A percentile compares a stretch with the other conserved stretches of the same genome.
phyloP scores from a whole-genome alignment of 2,329 filamentous ascomycete species.

The Hypoxylon sp. region DNA sequence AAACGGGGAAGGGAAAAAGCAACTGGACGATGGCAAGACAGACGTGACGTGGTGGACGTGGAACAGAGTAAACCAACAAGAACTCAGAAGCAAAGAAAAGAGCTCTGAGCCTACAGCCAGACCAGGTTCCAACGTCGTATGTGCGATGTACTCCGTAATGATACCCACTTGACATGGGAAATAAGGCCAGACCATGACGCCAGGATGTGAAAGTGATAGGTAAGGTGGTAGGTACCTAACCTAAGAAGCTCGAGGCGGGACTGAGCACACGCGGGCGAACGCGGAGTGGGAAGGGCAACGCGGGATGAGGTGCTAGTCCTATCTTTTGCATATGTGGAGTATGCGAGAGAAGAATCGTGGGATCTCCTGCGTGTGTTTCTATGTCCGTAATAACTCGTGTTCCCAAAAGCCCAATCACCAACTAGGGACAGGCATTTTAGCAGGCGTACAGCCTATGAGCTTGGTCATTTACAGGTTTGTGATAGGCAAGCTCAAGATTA shows the following conservation, averaged over 20 bases:
- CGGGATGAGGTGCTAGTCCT: conserved; percentile 25
- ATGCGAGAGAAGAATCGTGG: conserved; percentile 29
- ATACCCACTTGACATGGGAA: conserved; percentile 42
- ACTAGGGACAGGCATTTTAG: conserved; percentile 33
- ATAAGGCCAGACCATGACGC: conserved; percentile 43
- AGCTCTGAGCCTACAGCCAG: conserved; percentile 29
- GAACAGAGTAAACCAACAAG: conserved; percentile 22
- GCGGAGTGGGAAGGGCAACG: conserved; percentile 31
- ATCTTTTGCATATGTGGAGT: conserved; percentile 25
- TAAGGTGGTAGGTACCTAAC: conserved; percentile 10
- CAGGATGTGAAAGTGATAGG: conserved; percentile 35
- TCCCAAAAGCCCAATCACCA: conserved; percentile 31
- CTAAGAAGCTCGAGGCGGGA: conserved; percentile 17
- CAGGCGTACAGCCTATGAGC: conserved; percentile 26
- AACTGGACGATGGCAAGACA: conserved; percentile 29
- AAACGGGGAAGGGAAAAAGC: conserved; percentile 29
- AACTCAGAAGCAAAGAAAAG: conserved; percentile 43
- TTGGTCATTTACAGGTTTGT: conserved; percentile 22
- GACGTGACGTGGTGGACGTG: conserved; percentile 20
- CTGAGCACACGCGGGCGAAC: conserved; percentile 24
- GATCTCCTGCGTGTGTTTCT: conserved; percentile 29
- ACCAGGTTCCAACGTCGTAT: conserved; percentile 44
- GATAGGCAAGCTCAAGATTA: conserved; percentile 37
- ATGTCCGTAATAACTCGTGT: conserved; percentile 35
- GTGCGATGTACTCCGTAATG: conserved; percentile 38